phyloP scores from a whole-genome alignment of 805 yeast species.

The Zygosaccharomyces bisporus region DNA sequence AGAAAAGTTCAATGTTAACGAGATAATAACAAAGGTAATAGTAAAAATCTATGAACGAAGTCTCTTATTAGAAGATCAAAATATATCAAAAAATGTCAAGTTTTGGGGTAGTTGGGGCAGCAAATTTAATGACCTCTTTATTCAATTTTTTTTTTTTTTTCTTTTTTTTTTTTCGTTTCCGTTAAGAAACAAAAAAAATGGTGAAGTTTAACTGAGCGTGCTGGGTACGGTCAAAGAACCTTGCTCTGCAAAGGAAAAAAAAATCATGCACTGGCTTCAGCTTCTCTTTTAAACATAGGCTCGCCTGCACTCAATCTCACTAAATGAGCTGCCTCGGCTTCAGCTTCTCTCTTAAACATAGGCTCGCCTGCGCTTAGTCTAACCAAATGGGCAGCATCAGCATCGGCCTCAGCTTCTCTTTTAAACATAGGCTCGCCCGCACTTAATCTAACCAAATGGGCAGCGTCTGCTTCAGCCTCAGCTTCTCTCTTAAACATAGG shows the following conservation, averaged over 20 bases:
- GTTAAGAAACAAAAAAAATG: too few relatives aligned
- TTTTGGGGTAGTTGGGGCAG: constrained; percentile 11
- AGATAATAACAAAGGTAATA: neutral
- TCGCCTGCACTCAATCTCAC: constrained; percentile 22
- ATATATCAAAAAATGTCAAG: neutral
- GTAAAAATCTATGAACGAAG: neutral
- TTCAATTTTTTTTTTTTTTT: too few relatives aligned
- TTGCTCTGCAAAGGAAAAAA: too few relatives aligned
- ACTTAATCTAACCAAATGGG: constrained; percentile 27
- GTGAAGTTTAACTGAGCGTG: too few relatives aligned
- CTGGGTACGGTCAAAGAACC: too few relatives aligned
- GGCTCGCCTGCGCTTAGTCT: constrained; percentile 26
- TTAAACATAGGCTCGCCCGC: constrained; percentile 31
- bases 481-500: constrained; percentile 29
- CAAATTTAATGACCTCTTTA: too few relatives aligned
- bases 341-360: constrained; percentile 26
- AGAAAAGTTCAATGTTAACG: neutral
- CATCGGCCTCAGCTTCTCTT: constrained; percentile 25
- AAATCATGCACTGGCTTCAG: constrained; percentile 24
- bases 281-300: constrained; percentile 28
- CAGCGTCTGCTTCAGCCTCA: constrained; percentile 30
- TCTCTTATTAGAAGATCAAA: neutral
- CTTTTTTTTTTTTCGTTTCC: too few relatives aligned
- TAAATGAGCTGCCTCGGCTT: constrained; percentile 24
- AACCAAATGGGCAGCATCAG: constrained; percentile 33